These are phyloP conservation scores for Suillus cothurnatus DNA, from an alignment of 768 basidiomycete genomes.

Conservation along the genomic window DNA sequence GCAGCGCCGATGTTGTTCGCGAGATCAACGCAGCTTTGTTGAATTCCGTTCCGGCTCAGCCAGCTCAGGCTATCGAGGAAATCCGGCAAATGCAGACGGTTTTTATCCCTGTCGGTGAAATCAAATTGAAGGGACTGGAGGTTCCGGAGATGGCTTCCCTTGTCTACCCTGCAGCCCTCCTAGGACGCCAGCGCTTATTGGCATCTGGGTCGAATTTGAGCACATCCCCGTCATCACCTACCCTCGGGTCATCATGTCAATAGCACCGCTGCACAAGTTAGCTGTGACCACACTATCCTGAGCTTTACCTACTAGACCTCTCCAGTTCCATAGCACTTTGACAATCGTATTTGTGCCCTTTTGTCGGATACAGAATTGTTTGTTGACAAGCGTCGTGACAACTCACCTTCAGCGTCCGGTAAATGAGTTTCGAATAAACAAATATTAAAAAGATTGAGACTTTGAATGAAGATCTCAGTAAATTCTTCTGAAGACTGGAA, in stretches of 20 bases:
- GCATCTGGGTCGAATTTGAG: conserved; percentile 25
- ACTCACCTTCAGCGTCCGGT: not conserved
- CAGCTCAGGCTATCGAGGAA: conserved; percentile 66
- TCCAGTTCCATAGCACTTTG: not conserved
- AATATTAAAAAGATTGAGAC: not conserved
- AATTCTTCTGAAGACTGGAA: not conserved
- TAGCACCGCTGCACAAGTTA: not conserved
- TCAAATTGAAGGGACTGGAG: conserved; percentile 93
- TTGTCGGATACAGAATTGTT: not conserved
- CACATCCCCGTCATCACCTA: not conserved
- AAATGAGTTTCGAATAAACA: not conserved
- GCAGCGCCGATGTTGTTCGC: conserved; percentile 82
- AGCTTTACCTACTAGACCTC: not conserved
- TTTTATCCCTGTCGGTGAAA: conserved; percentile 78
- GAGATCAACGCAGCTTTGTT: conserved; percentile 70
- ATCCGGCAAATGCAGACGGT: conserved; percentile 57
- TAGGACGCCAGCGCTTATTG: conserved; percentile 66
- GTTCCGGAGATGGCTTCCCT: conserved; percentile 84
- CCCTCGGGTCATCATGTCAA: not conserved
- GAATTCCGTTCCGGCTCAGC: conserved; percentile 55
- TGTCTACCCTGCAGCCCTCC: conserved; percentile 76
- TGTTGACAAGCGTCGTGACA: not conserved
- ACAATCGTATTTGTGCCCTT: not conserved
- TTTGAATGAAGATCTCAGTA: not conserved
- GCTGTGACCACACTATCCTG: not conserved